phyloP scores from a whole-genome alignment of 2,329 filamentous ascomycete genomes.

The Alternaria panax region DNA sequence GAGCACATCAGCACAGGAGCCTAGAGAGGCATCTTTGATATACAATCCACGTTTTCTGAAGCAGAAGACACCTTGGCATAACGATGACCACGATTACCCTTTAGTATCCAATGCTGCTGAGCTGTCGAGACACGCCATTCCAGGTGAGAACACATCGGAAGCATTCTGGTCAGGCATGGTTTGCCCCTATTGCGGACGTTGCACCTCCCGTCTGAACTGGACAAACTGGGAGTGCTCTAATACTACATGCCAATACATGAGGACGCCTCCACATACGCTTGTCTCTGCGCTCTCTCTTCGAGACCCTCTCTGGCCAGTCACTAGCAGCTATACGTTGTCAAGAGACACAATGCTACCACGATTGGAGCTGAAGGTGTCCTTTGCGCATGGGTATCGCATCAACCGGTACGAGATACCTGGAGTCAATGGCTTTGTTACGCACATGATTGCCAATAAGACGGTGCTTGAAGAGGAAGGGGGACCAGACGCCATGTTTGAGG shows the following conservation, averaged over 20 bases:
- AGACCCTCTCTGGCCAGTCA: slow-evolving; percentile 49
- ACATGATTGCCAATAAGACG: slow-evolving; percentile 64
- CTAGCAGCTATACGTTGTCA: slow-evolving; percentile 41
- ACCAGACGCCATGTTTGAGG: slow-evolving; percentile 67
- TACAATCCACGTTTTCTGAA: slow-evolving; percentile 68
- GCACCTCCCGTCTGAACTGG: slow-evolving; percentile 68
- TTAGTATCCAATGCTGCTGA: slow-evolving; percentile 35
- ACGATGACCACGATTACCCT: slow-evolving; percentile 48
- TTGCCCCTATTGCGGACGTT: slow-evolving; percentile 69
- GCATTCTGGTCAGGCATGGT: slow-evolving; percentile 69
- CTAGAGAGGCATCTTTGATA: slow-evolving; percentile 48
- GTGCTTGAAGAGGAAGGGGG: slow-evolving; percentile 63
- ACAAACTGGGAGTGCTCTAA: slow-evolving; percentile 67
- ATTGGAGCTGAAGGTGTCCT: slow-evolving; percentile 44
- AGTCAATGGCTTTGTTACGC: slow-evolving; percentile 56
- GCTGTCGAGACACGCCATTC: slow-evolving; percentile 46
- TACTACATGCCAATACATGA: slow-evolving; percentile 57
- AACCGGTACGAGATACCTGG: slow-evolving; percentile 58
- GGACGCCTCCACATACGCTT: slow-evolving; percentile 42
- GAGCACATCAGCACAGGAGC: slow-evolving; percentile 31
- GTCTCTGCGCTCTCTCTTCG: slow-evolving; percentile 39
- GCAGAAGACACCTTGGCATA: slow-evolving; percentile 57
- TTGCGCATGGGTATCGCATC: slow-evolving; percentile 53
- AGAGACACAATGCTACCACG: slow-evolving; percentile 40
- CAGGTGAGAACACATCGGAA: slow-evolving; percentile 59